Evolutionary conservation across 345 rosid species (phyloP).

Genomic region (Salix arbutifolia): DNA sequence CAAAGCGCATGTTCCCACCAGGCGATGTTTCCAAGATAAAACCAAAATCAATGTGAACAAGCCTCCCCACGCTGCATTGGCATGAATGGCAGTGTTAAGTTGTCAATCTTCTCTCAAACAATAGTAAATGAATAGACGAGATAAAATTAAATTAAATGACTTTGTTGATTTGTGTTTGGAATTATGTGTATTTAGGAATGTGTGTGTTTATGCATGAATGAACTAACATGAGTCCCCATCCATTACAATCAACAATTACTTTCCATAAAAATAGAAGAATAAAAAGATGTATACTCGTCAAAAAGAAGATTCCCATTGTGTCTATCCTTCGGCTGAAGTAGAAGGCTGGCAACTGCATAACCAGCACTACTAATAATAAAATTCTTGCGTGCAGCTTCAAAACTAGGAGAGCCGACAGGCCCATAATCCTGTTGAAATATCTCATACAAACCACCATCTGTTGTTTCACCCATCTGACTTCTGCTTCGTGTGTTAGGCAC

Average conservation of each 20-base stretch:
- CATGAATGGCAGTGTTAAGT: neutral
- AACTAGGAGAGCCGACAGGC: constrained; percentile 82
- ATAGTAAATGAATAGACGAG: too few species aligned
- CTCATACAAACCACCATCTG: constrained; percentile 95
- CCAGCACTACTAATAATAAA: constrained; percentile 97
- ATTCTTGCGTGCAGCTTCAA: constrained; percentile 94
- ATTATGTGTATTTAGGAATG: neutral
- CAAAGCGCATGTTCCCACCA: constrained; percentile 95
- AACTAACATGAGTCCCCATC: neutral
- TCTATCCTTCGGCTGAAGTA: constrained; percentile 98
- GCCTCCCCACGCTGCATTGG: constrained; percentile 71
- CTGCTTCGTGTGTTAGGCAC: constrained; percentile 94
- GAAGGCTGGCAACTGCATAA: constrained; percentile 94
- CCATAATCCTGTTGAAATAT: constrained; percentile 97
- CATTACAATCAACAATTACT: constrained; percentile 2
- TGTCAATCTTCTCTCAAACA: neutral
- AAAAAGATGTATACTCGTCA: constrained; percentile 51
- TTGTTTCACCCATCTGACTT: constrained; percentile 99
- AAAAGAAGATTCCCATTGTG: constrained; percentile 99
- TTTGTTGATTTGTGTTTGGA: neutral
- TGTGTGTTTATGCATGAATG: neutral
- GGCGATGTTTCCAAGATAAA: constrained; percentile 94
- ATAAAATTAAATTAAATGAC: too few species aligned
- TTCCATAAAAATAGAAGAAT: constrained; percentile 5
- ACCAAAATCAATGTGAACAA: constrained; percentile 97